phyloP scores from a whole-genome alignment of 2,329 filamentous ascomycete genomes.

The Xylaria hypoxylon region DNA sequence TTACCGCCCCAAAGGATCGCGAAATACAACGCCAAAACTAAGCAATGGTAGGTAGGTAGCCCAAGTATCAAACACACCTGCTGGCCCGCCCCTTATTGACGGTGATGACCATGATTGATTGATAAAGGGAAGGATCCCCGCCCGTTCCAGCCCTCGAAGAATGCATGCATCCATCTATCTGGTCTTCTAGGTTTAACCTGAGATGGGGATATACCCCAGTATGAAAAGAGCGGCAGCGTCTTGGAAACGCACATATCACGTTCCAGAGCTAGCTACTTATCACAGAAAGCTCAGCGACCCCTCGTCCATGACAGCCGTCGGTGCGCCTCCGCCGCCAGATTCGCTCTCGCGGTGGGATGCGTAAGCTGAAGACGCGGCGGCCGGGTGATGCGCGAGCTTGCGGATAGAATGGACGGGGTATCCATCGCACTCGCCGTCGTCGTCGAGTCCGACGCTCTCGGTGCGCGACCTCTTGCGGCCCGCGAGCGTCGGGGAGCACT shows the following conservation, averaged over 20 bases:
- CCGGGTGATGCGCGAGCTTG: conserved; percentile 46
- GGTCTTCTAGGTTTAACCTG: no score
- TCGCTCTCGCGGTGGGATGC: conserved; percentile 7
- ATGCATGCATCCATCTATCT: neutral
- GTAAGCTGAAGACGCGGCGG: conserved; percentile 11
- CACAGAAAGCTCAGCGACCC: conserved; percentile 34
- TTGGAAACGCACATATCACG: no score
- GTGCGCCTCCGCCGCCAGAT: conserved; percentile 24
- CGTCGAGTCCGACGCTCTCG: conserved; percentile 48
- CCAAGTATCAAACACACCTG: no score
- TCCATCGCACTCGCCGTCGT: conserved; percentile 38
- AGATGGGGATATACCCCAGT: no score
- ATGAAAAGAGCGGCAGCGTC: no score
- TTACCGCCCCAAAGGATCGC: no score
- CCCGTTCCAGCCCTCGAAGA: neutral
- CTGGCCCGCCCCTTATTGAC: no score
- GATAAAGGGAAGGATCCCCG: no score
- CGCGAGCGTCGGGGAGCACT: conserved; percentile 27
- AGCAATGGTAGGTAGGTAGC: no score
- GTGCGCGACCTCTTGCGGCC: conserved; percentile 51
- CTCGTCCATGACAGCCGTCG: conserved; percentile 45
- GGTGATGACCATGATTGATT: no score
- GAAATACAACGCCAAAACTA: no score
- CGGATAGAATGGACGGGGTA: conserved; percentile 45
- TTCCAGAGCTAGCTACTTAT: neutral